Base-by-base conservation (phyloP, 495 filamentous ascomycete species). In the Penicillium pulvis region DNA sequence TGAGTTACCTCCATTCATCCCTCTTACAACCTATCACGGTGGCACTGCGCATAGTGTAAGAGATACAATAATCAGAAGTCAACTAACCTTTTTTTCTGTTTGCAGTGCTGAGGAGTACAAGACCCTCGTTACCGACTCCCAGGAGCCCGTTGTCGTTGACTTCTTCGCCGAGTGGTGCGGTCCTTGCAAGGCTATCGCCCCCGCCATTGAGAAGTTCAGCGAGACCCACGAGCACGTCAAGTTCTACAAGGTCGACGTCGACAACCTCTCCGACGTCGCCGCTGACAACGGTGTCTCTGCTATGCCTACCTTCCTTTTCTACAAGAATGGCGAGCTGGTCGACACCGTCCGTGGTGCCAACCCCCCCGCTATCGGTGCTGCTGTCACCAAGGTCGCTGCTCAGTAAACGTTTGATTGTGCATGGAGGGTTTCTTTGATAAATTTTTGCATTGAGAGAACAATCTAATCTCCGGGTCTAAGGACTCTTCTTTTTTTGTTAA, bases 211-310 rank as follows among this genome's bases (percentile, higher is more conserved):
- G 58, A 79, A 85, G 83, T 86, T 75, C 70, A 82, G 84, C 69
- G 64, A 86, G 45, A 61, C 70, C 19, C 80, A 81, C 75, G 45
- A 79, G 59, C 66, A 76, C 55, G 82, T 85, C 64, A 79, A 83
- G 67, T 97, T 97, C 79, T 88, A 84, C 84, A 96, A 97, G 83
- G 73, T 98, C 70, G 92, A 98, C 76, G 92, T 98, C 59, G 94
- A 98, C 74, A 78, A 89, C 59, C 77, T 93, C 28, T 73, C 86
- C 56, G 84, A 89, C 1, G 85, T 96, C 16, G 88, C 90, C 36
- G 82, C 87, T 64, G 85, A 95, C 67, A 85, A 94, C 55, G 85
- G 85, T 61, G 84, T 98, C 77, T 88, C 90, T 65, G 92, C 94
- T 67, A 98, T 98, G 94, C 94, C 94, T 55, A 97, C 93, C 12